phyloP scores from a whole-genome alignment of 78 protist species.

The Dictyostelium capitatum region DNA sequence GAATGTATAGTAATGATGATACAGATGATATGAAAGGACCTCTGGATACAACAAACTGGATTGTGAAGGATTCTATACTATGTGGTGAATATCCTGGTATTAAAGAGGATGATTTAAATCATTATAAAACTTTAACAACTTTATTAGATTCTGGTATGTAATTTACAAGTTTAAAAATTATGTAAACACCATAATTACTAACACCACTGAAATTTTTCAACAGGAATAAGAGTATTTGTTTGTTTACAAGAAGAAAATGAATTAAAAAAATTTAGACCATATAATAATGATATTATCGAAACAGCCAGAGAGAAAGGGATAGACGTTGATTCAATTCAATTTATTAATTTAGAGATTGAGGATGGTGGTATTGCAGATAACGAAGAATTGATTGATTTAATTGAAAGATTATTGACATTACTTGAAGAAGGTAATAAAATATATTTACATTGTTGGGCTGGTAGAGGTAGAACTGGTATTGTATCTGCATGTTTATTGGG shows the following conservation, averaged over 20 bases:
- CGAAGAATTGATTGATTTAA: constrained; percentile 35
- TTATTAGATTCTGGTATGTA: constrained; percentile 56
- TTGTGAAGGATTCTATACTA: constrained; percentile 30
- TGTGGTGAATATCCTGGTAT: constrained; percentile 74
- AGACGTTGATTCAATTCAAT: constrained; percentile 1
- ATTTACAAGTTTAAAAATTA: neutral
- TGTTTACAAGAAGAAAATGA: constrained; percentile 62
- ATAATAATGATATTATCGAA: constrained; percentile 26
- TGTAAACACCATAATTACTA: neutral
- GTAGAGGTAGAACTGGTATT: constrained; percentile 67
- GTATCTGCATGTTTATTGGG: constrained; percentile 67
- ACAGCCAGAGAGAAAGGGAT: constrained; percentile 22
- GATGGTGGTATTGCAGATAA: constrained; percentile 72
- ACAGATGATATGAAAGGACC: constrained; percentile 75
- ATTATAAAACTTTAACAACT: constrained; percentile 15
- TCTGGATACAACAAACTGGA: constrained; percentile 43
- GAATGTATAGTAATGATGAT: constrained; percentile 8
- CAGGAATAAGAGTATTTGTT: constrained; percentile 67
- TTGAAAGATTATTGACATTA: constrained; percentile 4
- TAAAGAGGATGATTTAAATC: constrained; percentile 2
- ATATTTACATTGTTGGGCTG: constrained; percentile 72
- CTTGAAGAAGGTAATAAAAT: neutral
- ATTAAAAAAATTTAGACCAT: constrained; percentile 33
- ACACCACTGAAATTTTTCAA: neutral
- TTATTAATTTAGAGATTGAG: constrained; percentile 61